Percentiles rank a stretch among this genome's conserved stretches.
These are phyloP conservation scores for Plasmodium coatneyi DNA, from an alignment of 169 alveolate genomes.

Conservation along the genomic window DNA sequence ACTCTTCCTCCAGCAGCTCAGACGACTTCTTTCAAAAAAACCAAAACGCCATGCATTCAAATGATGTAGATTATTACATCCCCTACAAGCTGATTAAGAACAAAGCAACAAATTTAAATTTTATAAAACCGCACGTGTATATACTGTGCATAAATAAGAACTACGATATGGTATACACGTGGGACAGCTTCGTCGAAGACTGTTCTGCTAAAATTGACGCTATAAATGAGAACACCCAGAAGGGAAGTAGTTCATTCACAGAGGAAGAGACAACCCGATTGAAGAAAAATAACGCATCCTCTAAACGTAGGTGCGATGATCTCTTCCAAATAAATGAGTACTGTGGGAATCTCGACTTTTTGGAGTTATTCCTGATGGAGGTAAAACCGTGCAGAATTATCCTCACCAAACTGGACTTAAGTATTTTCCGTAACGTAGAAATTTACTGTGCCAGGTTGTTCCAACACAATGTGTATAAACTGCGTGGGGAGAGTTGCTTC, in stretches of 20 bases:
- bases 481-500: constrained; percentile 7
- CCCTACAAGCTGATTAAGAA: constrained; percentile 28
- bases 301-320: neutral
- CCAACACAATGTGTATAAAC: constrained; percentile 13
- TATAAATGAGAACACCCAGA: neutral
- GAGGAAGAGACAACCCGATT: neutral
- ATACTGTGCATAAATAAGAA: constrained; percentile 63
- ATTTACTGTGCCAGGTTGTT: constrained; percentile 62
- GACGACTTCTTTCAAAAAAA: neutral
- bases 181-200: constrained; percentile 23
- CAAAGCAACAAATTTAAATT: constrained; percentile 33
- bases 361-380: constrained; percentile 36
- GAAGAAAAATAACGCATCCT: neutral
- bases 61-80: constrained; percentile 2
- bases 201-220: constrained; percentile 31
- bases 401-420: constrained; percentile 31
- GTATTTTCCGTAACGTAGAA: constrained; percentile 61
- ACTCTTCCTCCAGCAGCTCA: neutral
- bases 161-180: constrained; percentile 30
- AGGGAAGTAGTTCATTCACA: neutral
- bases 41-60: neutral
- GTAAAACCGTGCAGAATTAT: constrained; percentile 70
- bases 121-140: constrained; percentile 54
- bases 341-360: constrained; percentile 68
- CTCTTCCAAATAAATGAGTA: constrained; percentile 72